These are phyloP conservation scores for Rhexocercosporidium sp. DNA, from an alignment of 2,329 filamentous ascomycete genomes.

Conservation along the genomic window DNA sequence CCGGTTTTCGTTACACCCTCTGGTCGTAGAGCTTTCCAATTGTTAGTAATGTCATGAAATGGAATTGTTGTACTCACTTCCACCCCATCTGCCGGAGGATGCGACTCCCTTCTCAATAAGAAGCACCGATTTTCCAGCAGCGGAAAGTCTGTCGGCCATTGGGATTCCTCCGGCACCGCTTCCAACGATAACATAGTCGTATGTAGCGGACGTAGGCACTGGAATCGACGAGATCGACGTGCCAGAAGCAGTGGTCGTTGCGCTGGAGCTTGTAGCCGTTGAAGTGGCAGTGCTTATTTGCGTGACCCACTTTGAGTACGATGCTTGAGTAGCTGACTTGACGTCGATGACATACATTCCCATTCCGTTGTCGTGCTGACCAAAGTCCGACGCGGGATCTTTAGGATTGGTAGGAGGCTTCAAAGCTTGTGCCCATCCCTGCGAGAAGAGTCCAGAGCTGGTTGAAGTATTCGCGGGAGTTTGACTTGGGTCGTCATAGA, in stretches of 20 bases:
- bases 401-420: conserved; percentile 46
- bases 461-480: conserved; percentile 50
- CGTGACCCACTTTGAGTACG: conserved; percentile 42
- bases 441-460: conserved; percentile 49
- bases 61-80: conserved; percentile 44
- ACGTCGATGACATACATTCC: conserved; percentile 57
- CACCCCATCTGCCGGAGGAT: conserved; percentile 69
- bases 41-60: conserved; percentile 3
- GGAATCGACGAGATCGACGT: conserved; percentile 43
- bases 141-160: conserved; percentile 62
- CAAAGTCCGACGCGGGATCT: conserved; percentile 52
- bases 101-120: conserved; percentile 65
- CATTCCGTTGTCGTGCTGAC: conserved; percentile 61
- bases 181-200: conserved; percentile 61
- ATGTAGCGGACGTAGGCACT: conserved; percentile 52
- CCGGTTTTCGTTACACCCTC: conserved; percentile 38
- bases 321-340: conserved; percentile 48
- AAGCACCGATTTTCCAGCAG: conserved; percentile 68
- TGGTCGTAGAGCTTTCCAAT: conserved; percentile 29
- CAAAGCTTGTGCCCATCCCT: conserved; percentile 61
- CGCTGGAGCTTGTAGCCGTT: conserved; percentile 13
- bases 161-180: conserved; percentile 59
- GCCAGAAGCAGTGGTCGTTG: conserved; percentile 38
- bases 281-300: conserved; percentile 37
- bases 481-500: conserved; percentile 56